Percentiles rank a stretch among this genome's conserved stretches.
These are phyloP conservation scores for Acorus calamus DNA, from an alignment of 106 monocot genomes.

Conservation along the genomic window DNA sequence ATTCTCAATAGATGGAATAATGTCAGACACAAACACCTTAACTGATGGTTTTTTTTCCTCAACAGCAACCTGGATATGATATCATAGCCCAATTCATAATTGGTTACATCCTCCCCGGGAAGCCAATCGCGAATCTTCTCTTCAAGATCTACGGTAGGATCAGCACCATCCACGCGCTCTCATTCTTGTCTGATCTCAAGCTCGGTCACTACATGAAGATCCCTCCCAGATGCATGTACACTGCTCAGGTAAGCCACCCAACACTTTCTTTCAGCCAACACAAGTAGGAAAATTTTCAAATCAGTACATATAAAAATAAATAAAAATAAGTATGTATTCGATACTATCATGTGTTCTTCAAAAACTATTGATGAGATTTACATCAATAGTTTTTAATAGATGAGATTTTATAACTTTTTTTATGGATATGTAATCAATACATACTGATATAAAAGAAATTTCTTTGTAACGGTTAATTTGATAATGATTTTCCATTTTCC, in stretches of 20 bases:
- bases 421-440: too few relatives aligned
- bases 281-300: too few relatives aligned
- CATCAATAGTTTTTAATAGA: too few relatives aligned
- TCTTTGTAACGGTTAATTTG: too few relatives aligned
- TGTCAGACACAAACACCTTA: background rate
- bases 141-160: slow-evolving; percentile 93
- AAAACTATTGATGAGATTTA: too few relatives aligned
- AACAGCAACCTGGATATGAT: slow-evolving; percentile 90
- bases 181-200: slow-evolving; percentile 87
- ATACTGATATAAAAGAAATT: too few relatives aligned
- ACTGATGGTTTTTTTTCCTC: background rate
- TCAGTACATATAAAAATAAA: too few relatives aligned
- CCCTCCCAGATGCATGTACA: slow-evolving; percentile 87
- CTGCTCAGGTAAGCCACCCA: slow-evolving; percentile 44
- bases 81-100: slow-evolving; percentile 94
- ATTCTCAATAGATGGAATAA: background rate
- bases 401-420: too few relatives aligned
- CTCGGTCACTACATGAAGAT: slow-evolving; percentile 98
- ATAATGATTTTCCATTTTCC: too few relatives aligned
- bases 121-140: slow-evolving; percentile 77
- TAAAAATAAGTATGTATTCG: too few relatives aligned
- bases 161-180: slow-evolving; percentile 81
- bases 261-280: background rate
- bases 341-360: too few relatives aligned
- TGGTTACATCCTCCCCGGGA: slow-evolving; percentile 74